Conservation (phyloP, 2,329 filamentous ascomycete species). For the Colletotrichum spinosum region DNA sequence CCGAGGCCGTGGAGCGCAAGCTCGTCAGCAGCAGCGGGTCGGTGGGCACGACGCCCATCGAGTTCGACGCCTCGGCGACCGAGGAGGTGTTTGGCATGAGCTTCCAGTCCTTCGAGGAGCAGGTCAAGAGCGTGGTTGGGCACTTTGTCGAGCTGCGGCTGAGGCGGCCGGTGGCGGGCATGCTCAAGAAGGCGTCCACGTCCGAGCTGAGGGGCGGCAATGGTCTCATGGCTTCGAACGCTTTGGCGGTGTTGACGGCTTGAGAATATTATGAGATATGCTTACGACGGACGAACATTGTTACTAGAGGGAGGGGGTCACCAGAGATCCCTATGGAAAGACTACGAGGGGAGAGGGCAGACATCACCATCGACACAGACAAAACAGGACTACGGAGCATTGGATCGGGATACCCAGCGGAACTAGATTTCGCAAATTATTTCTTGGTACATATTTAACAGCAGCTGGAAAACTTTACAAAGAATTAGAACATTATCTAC, state of each 20-base stretch:
- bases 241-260: not conserved
- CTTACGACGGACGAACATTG: no score
- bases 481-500: constrained; percentile 3
- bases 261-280: no score
- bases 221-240: constrained; percentile 3
- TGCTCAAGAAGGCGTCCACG: not conserved
- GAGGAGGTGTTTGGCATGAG: constrained; percentile 48
- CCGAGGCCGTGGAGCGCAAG: constrained; percentile 32
- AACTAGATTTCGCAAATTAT: constrained; percentile 3
- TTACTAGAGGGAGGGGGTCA: no score
- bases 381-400: not conserved
- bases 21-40: constrained; percentile 28
- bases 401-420: constrained; percentile 29
- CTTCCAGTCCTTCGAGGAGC: constrained; percentile 48
- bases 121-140: constrained; percentile 47
- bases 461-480: not conserved
- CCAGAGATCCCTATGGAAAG: not conserved
- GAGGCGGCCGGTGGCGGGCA: constrained; percentile 2
- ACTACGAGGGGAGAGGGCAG: not conserved
- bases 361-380: not conserved
- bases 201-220: constrained; percentile 10
- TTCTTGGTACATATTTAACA: constrained; percentile 12
- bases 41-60: constrained; percentile 17
- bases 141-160: constrained; percentile 48
- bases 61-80: constrained; percentile 44